Evolutionary conservation across 1,284 basidiomycete genomes (phyloP).

Genomic region (Meripilus lineatus): DNA sequence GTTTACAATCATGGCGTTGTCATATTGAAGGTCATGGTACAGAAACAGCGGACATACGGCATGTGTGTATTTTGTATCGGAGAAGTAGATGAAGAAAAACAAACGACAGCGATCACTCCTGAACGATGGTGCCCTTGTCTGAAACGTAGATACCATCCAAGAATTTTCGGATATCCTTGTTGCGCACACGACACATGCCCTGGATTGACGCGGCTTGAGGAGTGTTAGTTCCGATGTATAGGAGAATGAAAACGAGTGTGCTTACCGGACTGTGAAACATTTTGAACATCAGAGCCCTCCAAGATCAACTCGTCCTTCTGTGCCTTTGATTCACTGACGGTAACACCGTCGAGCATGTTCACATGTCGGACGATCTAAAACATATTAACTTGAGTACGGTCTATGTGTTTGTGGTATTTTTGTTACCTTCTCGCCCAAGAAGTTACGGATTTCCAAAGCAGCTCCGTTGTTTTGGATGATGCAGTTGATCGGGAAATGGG

Average conservation of each 20-base stretch:
- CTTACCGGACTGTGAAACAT: constrained; percentile 89
- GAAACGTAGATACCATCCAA: constrained; percentile 93
- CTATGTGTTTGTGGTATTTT: background rate
- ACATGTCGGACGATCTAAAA: constrained; percentile 86
- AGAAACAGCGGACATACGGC: constrained; percentile 16
- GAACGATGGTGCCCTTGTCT: constrained; percentile 64
- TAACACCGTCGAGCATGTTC: constrained; percentile 88
- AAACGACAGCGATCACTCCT: constrained; percentile 30
- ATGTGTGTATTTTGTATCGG: constrained; percentile 20
- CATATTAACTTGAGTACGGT: constrained; percentile 1
- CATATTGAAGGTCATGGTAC: constrained; percentile 16
- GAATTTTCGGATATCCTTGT: constrained; percentile 98
- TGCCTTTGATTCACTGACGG: constrained; percentile 84
- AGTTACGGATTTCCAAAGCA: constrained; percentile 96
- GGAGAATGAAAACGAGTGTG: constrained; percentile 1
- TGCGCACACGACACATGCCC: constrained; percentile 89
- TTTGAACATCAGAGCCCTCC: constrained; percentile 92
- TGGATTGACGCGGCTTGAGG: constrained; percentile 87
- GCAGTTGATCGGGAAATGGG: constrained; percentile 99
- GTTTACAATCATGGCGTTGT: constrained; percentile 9
- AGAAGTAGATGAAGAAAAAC: constrained; percentile 16
- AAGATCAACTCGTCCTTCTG: constrained; percentile 97
- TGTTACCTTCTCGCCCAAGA: constrained; percentile 89
- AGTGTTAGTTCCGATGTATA: background rate
- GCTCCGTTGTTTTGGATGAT: constrained; percentile 85